Evolutionary conservation across 257 asterid genomes (phyloP), one percentile per base, ranked within the genome.

Genomic region (Gentiana macrophylla): DNA sequence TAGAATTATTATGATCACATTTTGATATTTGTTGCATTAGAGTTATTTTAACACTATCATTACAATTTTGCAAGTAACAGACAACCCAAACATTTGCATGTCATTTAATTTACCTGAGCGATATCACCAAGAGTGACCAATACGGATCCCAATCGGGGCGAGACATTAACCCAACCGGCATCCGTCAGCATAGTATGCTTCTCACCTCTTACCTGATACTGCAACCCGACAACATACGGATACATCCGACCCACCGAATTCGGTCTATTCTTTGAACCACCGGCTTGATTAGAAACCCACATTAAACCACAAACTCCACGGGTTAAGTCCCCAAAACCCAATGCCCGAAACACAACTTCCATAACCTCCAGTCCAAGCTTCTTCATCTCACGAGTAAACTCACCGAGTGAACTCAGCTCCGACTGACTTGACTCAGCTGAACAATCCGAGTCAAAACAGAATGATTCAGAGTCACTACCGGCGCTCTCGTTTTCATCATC

Each of bases 71-170:
- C 24, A 24, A 24, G 24, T 24, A 24, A 24, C 24, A 24, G 24
- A 24, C 24, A 24, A 24, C 24, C 24, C 24, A 24, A 0, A 24
- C 1, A 24, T 24, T 24, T 24, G 24, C 24, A 24, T 24, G 24
- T 24, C 24, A 24, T 24, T 24, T 38, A 3, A 38, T 50, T 56
- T 12, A 79, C 95, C 90, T 86, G 92, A 64, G 86, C 89, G 56
- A 86, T 71, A 76, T 86, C 96, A 36, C 96, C 96, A 3, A 84
- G 59, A 2, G 94, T 80, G 53, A 81, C 85, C 53, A 86, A 61
- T 6, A 81, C 70, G 32, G 86, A 78, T 49, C 74, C 85, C 60
- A 67, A 65, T 51, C 62, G 78, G 5, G 84, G 77, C 52, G 77
- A 45, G 33, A 79, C 77, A 5, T 53, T 60, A 61, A 72, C 80